These are phyloP conservation scores for Plasmopara halstedii DNA, from an alignment of 352 stramenopile genomes.

Conservation along the genomic window DNA sequence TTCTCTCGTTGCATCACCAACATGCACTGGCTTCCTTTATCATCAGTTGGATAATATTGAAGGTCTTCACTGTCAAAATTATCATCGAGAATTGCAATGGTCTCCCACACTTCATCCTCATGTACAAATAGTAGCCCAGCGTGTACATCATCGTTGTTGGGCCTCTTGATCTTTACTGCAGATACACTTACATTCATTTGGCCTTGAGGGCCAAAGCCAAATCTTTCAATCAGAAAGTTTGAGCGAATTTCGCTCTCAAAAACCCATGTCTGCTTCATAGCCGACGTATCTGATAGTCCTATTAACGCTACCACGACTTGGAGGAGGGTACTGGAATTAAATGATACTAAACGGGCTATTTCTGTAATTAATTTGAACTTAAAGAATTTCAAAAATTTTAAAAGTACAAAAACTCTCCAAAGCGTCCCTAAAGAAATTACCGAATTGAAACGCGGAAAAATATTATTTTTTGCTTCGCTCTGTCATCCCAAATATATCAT, in stretches of 20 bases:
- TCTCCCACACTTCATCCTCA: constrained; percentile 51
- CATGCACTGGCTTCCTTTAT: constrained; percentile 27
- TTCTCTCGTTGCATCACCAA: constrained; percentile 42
- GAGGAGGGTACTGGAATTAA: background rate
- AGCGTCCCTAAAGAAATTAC: no score
- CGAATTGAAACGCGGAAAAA: no score
- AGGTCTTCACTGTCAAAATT: constrained; percentile 9
- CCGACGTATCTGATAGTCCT: constrained; percentile 3
- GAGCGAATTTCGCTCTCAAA: constrained; percentile 61
- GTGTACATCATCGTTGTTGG: constrained; percentile 10
- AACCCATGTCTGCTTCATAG: constrained; percentile 73
- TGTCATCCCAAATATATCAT: background rate
- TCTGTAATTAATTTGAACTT: background rate
- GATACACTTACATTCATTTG: constrained; percentile 65
- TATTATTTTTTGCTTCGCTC: no score
- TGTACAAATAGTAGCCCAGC: constrained; percentile 62
- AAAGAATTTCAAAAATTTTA: background rate
- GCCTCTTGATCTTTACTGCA: constrained; percentile 27
- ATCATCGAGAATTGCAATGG: constrained; percentile 39
- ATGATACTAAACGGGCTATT: no score
- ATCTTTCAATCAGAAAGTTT: constrained; percentile 87
- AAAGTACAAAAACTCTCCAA: no score
- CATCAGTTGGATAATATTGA: constrained; percentile 1
- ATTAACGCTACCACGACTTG: constrained; percentile 2
- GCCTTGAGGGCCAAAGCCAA: constrained; percentile 69